Base-by-base conservation (phyloP, 495 filamentous ascomycete species). In the Daldinia grandis region DNA sequence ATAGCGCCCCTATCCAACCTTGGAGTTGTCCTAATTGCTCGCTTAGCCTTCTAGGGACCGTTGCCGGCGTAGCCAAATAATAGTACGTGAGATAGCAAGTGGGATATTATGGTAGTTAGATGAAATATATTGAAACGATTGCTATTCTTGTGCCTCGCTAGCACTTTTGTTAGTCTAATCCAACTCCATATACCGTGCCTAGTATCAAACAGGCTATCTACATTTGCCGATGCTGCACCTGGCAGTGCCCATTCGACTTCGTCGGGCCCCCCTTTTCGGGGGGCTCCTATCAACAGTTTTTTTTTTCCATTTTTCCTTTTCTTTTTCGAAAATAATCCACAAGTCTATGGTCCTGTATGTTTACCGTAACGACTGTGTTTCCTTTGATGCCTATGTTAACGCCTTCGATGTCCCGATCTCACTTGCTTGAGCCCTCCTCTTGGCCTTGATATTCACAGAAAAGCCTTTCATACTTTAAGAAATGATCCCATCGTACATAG, bases 151-250 rank as follows among this genome's bases (percentile, higher is more conserved):
- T 62, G 56, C 24, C n/a, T 17, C 27, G 42, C 56, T 65, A 69
- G 53, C 21, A 64, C 47, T 60, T 59, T 64, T 40, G 50, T 61
- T 54, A 49, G 64, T 58, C 42, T 44, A 69, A 59, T 51, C 42
- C 65, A 58, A 62, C 33, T 38, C 30, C 53, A 49, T 62, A 66
- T 31, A 50, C 58, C 56, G 47, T 53, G 44, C 51, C 37, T 24
- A 51, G 65, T 68, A 10, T 73, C n/a, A 57, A 24, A 51, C 61
- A 33, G 50, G 54, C 42, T 73, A 58, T 66, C 44, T 68, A 61
- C 27, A 44, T 55, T 59, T 33, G 57, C 28, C 56, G 61, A 62
- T 64, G 40, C 65, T 73, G 70, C 70, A 57, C 70, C 70, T 47
- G 70, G 70, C 70, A 73, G 70, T 55, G 57, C 12, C 28, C 54